Evolutionary conservation across 257 asterid genomes (phyloP).

Genomic region (Plantago elongata): DNA sequence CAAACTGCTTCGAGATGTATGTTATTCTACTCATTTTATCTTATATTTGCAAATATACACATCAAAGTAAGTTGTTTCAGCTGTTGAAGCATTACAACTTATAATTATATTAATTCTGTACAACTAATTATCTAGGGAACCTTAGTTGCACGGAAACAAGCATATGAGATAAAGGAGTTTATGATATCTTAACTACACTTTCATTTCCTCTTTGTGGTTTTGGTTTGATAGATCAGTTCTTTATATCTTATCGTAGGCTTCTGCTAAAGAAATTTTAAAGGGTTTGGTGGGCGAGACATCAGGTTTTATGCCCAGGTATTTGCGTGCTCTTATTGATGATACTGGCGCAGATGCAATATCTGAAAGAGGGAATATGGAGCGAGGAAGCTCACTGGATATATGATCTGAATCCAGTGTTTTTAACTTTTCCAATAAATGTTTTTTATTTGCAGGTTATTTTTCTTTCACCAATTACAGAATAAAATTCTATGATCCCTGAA

Average conservation of each 20-base stretch:
- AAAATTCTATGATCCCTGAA: too few species aligned
- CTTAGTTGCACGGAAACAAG: constrained; percentile 8
- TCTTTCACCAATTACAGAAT: too few species aligned
- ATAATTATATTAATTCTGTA: background rate
- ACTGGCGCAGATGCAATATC: constrained; percentile 65
- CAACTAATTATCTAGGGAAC: background rate
- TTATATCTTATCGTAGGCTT: constrained; percentile 42
- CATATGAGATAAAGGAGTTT: constrained; percentile 7
- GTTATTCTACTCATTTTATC: constrained; percentile 25
- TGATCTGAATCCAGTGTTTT: constrained; percentile 34
- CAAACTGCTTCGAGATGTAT: constrained; percentile 58
- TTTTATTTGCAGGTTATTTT: too few species aligned
- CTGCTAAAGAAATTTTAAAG: constrained; percentile 65
- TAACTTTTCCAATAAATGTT: too few species aligned
- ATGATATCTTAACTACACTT: constrained; percentile 13
- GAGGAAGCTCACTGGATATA: constrained; percentile 28
- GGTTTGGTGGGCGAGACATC: constrained; percentile 93
- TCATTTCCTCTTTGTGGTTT: constrained; percentile 17
- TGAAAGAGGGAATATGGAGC: constrained; percentile 34
- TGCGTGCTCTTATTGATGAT: constrained; percentile 82
- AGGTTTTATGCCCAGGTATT: constrained; percentile 94
- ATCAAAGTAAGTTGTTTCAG: constrained; percentile 3
- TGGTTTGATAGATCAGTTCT: constrained; percentile 33
- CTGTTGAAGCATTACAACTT: constrained; percentile 5
- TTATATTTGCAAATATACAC: constrained; percentile 13